phyloP scores from a whole-genome alignment of 371 early-diverging fungal genomes.

The Entomophthora muscae region DNA sequence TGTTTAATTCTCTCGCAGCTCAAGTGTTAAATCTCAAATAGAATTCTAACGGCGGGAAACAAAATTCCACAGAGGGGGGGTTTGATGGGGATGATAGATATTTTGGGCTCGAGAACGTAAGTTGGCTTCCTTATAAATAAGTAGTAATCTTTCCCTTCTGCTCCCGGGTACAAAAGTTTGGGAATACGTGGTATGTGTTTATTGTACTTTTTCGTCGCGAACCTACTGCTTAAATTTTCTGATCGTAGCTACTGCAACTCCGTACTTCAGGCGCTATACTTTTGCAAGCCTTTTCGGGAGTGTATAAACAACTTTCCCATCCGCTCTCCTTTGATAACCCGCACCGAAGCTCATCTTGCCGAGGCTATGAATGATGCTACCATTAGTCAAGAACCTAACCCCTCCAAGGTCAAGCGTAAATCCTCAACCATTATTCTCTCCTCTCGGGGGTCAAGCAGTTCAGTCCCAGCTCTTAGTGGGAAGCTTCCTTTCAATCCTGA shows the following conservation, averaged over 20 bases:
- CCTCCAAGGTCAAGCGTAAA: constrained; percentile 1
- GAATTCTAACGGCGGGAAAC: constrained; percentile 24
- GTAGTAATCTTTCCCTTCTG: neutral
- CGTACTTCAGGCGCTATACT: constrained; percentile 88
- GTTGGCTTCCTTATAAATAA: constrained; percentile 12
- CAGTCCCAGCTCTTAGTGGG: neutral
- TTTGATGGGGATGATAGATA: constrained; percentile 12
- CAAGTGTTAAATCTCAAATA: constrained; percentile 28
- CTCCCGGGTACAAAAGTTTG: constrained; percentile 34
- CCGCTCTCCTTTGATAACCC: constrained; percentile 16
- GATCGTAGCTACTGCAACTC: constrained; percentile 78
- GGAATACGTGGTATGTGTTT: constrained; percentile 63
- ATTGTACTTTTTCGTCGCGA: neutral
- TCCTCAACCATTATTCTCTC: neutral
- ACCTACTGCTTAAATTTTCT: constrained; percentile 1
- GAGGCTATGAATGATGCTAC: neutral
- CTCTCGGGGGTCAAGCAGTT: neutral
- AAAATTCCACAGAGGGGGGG: constrained; percentile 18
- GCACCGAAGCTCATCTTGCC: constrained; percentile 10
- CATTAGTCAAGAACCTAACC: neutral
- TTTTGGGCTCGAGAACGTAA: constrained; percentile 80
- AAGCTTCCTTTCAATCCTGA: constrained; percentile 13
- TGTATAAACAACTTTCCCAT: constrained; percentile 60
- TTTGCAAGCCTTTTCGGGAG: constrained; percentile 89
- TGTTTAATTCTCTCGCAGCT: constrained; percentile 11